Evolutionary conservation across 495 filamentous ascomycete species (phyloP).

Genomic region (Trichodelitschia bisporula): DNA sequence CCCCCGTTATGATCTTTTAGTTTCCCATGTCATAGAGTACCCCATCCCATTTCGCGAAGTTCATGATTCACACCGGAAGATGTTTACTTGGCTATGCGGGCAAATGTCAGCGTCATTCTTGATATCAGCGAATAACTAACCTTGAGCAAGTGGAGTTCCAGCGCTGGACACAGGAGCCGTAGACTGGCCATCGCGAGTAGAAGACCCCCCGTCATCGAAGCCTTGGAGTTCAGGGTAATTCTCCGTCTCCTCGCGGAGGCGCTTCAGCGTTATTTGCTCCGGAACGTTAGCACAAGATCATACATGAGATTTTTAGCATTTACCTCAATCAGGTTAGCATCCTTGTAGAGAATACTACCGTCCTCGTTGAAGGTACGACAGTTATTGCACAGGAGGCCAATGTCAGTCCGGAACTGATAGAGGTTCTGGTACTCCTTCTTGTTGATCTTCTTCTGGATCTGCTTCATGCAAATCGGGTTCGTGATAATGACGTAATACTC

Average conservation of each 20-base stretch:
- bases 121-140: slow-evolving; percentile 1
- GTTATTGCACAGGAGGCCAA: slow-evolving; percentile 66
- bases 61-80: too few relatives aligned
- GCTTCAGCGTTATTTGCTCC: slow-evolving; percentile 27
- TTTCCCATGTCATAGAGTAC: too few relatives aligned
- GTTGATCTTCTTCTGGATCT: slow-evolving; percentile 83
- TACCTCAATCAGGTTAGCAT: slow-evolving; percentile 87
- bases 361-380: slow-evolving; percentile 93
- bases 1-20: too few relatives aligned
- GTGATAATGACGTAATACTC: slow-evolving; percentile 89
- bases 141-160: slow-evolving; percentile 39
- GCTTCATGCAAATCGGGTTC: slow-evolving; percentile 78
- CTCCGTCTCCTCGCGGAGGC: slow-evolving; percentile 43
- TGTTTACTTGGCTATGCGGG: too few relatives aligned
- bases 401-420: slow-evolving; percentile 55
- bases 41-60: too few relatives aligned
- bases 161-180: slow-evolving; percentile 38
- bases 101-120: too few relatives aligned
- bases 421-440: slow-evolving; percentile 70
- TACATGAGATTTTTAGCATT: slow-evolving; percentile 9
- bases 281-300: slow-evolving; percentile 11
- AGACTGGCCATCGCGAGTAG: slow-evolving; percentile 32
- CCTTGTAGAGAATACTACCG: slow-evolving; percentile 65
- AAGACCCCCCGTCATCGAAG: slow-evolving; percentile 30
- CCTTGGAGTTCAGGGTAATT: slow-evolving; percentile 48